These are phyloP conservation scores for Phaffia australis DNA, from an alignment of 768 basidiomycete genomes.

Conservation along the genomic window DNA sequence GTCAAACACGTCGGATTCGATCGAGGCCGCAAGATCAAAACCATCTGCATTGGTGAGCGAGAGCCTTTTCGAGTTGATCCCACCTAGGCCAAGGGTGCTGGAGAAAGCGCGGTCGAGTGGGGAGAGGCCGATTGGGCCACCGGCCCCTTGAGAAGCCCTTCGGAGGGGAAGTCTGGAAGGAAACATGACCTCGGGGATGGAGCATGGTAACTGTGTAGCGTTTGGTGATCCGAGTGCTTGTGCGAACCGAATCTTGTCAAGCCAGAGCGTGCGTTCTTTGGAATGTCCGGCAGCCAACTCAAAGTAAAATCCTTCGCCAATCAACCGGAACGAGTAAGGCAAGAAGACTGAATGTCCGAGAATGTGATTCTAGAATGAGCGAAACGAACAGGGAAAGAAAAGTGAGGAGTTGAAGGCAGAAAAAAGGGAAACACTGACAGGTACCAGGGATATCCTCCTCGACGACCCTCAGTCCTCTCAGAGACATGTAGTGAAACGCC, in stretches of 20 bases:
- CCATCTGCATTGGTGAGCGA: background rate
- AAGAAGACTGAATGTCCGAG: constrained; percentile 50
- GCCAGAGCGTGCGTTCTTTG: constrained; percentile 81
- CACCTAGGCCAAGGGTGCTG: no score
- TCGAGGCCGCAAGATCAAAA: background rate
- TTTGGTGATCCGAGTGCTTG: constrained; percentile 22
- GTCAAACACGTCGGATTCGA: constrained; percentile 6
- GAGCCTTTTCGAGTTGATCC: constrained; percentile 1
- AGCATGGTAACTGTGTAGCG: constrained; percentile 11
- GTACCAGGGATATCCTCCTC: constrained; percentile 43
- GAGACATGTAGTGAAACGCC: constrained; percentile 74
- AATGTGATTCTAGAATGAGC: constrained; percentile 11
- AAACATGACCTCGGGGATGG: constrained; percentile 20
- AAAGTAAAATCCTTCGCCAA: constrained; percentile 58
- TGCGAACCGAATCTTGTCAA: constrained; percentile 54
- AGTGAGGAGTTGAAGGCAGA: background rate
- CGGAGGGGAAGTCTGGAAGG: constrained; percentile 17
- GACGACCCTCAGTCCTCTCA: constrained; percentile 59
- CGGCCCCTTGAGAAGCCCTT: constrained; percentile 15
- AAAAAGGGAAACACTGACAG: constrained; percentile 47
- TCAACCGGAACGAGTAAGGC: constrained; percentile 69
- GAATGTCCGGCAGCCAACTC: constrained; percentile 76
- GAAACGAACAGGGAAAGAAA: background rate
- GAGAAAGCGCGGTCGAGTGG: background rate
- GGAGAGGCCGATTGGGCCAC: background rate